Evolutionary conservation across 78 protist species (phyloP), one percentile per base, ranked within the genome.

Genomic region (Bodo saltans): DNA sequence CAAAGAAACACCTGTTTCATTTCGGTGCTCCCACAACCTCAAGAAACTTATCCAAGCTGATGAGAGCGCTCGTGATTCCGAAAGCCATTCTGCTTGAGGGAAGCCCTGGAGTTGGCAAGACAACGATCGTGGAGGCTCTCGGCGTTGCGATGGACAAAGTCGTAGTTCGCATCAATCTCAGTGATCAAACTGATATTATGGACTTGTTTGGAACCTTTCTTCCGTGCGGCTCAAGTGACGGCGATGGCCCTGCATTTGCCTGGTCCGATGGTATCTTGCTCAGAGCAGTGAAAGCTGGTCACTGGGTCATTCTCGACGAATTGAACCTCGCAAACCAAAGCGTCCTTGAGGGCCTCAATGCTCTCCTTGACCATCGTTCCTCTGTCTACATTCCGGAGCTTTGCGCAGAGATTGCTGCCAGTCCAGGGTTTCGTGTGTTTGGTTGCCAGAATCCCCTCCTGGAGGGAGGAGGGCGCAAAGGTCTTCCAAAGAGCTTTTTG

Each of bases 61-160:
- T 97, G 39, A 83, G 99, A 0, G 99, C 96, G 32, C 33, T 97
- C 93, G 90, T 88, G 86, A 52, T 84, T 25, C 83, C 83, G 37
- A 86, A 87, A 39, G 92, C 97, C 3, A 85, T 96, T 26, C 79
- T 96, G 35, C 84, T 96, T 38, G 98, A 92, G 70, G 93, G 93
- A 74, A 78, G 90, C 8, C 99, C 99, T 0, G 99, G 99, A 42
- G 99, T 98, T 28, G 99, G 99, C 47, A 99, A 99, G 87, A 99
- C 99, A 0, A 80, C 94, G 2, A 88, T 98, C 23, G 87, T 99
- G 33, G 83, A 84, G 60, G 94, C 97, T 1, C 72, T 98, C n/a
- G 99, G 93, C 0, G 53, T 35, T 0, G 92, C 89, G 29, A 3
- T 93, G 0, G 96, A 95, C 1, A 82, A 88, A 42, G 0, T 35